Conservation (phyloP, 1,284 basidiomycete species). For the Irpex rosettiformis region DNA sequence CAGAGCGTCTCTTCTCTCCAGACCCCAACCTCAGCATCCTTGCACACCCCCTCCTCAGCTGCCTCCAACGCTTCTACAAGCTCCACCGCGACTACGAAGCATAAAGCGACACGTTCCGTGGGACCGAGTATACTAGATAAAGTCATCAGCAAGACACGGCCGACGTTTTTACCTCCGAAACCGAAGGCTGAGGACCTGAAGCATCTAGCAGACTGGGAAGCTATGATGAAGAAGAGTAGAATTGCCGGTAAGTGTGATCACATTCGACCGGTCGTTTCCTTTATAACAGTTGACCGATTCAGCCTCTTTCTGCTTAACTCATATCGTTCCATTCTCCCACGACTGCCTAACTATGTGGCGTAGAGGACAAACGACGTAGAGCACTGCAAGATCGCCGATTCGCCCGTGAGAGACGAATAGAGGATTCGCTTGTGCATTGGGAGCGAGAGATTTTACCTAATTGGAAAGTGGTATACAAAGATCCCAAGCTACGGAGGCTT, state of each 20-base stretch:
- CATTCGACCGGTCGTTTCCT: conserved; percentile 13
- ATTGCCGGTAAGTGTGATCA: conserved; percentile 56
- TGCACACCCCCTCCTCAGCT: conserved; percentile 17
- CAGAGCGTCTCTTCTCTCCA: conserved; percentile 21
- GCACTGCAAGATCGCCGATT: conserved; percentile 61
- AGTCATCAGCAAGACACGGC: conserved; percentile 76
- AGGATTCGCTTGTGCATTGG: conserved; percentile 72
- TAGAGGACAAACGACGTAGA: conserved; percentile 68
- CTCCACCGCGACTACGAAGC: conserved; percentile 19
- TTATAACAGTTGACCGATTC: conserved; percentile 27
- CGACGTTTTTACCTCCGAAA: conserved; percentile 84
- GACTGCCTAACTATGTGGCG: not conserved
- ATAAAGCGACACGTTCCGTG: conserved; percentile 47
- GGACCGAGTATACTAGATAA: conserved; percentile 72
- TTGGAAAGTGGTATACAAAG: conserved; percentile 74
- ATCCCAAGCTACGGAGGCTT: conserved; percentile 62
- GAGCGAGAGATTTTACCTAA: conserved; percentile 79
- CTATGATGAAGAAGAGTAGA: conserved; percentile 86
- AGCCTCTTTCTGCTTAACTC: conserved; percentile 19
- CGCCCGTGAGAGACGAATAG: conserved; percentile 65
- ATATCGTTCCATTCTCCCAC: not conserved
- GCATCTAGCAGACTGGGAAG: conserved; percentile 86
- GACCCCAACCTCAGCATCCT: conserved; percentile 14
- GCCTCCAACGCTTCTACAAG: conserved; percentile 14
- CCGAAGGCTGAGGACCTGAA: conserved; percentile 74